phyloP scores from a whole-genome alignment of 2,329 filamentous ascomycete species.

The Colletotrichum graminicola region DNA sequence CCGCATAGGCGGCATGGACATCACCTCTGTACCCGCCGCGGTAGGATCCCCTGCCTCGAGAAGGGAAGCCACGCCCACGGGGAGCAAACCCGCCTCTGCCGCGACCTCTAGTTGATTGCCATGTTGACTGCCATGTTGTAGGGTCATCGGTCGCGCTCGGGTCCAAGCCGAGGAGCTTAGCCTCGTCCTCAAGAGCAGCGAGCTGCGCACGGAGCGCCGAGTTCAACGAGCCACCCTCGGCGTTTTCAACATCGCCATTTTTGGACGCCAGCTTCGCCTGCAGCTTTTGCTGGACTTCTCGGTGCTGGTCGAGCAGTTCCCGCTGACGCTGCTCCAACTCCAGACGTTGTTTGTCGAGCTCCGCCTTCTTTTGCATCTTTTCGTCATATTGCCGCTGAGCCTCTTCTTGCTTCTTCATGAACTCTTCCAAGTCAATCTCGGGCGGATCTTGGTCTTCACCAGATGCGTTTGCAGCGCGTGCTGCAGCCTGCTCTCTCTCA shows the following conservation, averaged over 20 bases:
- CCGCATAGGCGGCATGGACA: slow-evolving; percentile 68
- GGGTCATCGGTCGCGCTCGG: slow-evolving; percentile 63
- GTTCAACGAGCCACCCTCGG: slow-evolving; percentile 52
- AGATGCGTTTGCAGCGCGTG: slow-evolving; percentile 44
- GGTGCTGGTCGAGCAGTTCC: slow-evolving; percentile 72
- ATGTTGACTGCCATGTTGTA: slow-evolving; percentile 43
- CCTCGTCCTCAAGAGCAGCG: slow-evolving; percentile 79
- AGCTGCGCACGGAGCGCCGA: slow-evolving; percentile 78
- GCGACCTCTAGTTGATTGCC: slow-evolving; percentile 52
- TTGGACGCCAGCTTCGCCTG: slow-evolving; percentile 71
- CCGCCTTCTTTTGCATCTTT: slow-evolving; percentile 71
- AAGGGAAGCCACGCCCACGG: slow-evolving; percentile 52
- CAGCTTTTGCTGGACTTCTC: slow-evolving; percentile 73
- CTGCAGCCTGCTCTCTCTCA: slow-evolving; percentile 52
- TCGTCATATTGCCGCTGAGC: slow-evolving; percentile 78
- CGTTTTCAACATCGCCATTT: slow-evolving; percentile 47
- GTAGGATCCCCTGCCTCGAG: slow-evolving; percentile 55
- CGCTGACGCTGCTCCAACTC: slow-evolving; percentile 75
- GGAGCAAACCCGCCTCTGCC: slow-evolving; percentile 54
- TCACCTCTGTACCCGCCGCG: slow-evolving; percentile 57
- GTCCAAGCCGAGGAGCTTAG: slow-evolving; percentile 76
- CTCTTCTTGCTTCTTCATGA: slow-evolving; percentile 76
- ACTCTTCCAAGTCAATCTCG: slow-evolving; percentile 77
- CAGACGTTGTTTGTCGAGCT: slow-evolving; percentile 71
- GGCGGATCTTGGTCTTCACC: slow-evolving; percentile 47